Evolutionary conservation across 805 yeast species (phyloP).

Genomic region (Aciculoconidium aculeatum): DNA sequence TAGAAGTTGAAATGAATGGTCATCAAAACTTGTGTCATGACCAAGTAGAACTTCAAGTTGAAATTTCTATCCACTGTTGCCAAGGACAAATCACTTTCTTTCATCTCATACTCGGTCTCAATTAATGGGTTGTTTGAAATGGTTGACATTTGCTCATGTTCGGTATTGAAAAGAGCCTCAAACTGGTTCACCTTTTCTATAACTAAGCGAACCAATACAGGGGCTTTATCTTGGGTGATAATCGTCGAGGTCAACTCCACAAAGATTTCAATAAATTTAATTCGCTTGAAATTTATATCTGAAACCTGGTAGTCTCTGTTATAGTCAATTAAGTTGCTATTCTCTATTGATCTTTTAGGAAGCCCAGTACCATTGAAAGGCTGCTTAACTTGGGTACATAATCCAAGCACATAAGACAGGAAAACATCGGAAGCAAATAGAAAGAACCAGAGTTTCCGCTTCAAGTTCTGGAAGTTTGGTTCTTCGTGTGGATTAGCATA

Average conservation of each 20-base stretch:
- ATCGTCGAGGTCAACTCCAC: constrained; percentile 1
- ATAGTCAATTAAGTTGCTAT: constrained; percentile 7
- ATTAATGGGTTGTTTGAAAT: too few species aligned
- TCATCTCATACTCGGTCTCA: constrained; percentile 2
- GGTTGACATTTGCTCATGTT: too few species aligned
- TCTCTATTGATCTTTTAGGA: constrained; percentile 8
- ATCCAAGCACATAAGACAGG: constrained; percentile 6
- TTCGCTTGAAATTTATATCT: background rate
- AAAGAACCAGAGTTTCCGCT: constrained; percentile 8
- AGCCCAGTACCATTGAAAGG: constrained; percentile 12
- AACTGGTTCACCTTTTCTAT: too few species aligned
- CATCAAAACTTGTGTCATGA: constrained; percentile 11
- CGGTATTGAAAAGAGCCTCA: too few species aligned
- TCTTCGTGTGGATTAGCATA: constrained; percentile 9
- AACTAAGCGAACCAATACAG: too few species aligned
- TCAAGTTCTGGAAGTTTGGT: constrained; percentile 6
- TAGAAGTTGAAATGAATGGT: constrained; percentile 14
- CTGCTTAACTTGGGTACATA: constrained; percentile 5
- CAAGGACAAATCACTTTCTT: constrained; percentile 7
- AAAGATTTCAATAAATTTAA: constrained; percentile 1
- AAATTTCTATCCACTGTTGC: constrained; percentile 12
- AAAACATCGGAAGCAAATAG: constrained; percentile 7
- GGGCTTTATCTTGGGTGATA: constrained; percentile 1
- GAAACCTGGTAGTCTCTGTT: constrained; percentile 6
- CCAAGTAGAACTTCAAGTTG: constrained; percentile 11